A percentile compares a stretch with the other conserved stretches of the same genome.
Conservation (phyloP, 345 rosid species). For the Fremontodendron californicum region DNA sequence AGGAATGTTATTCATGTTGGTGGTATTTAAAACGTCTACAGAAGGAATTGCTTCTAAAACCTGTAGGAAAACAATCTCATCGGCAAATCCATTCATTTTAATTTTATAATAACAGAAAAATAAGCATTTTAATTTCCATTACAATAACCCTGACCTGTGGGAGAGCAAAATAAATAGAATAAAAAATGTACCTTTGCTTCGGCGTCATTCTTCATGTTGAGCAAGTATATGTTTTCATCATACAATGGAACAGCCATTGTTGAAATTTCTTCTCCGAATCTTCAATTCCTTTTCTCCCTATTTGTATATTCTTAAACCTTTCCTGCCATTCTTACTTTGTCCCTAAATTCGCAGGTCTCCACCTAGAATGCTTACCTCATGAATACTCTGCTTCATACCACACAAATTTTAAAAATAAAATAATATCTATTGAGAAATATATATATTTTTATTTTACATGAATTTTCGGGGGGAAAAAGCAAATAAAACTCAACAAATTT, state of each 20-base stretch:
- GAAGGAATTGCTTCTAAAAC: too few species aligned
- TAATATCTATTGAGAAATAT: background rate
- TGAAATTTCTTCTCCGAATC: constrained; percentile 53
- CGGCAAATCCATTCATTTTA: too few species aligned
- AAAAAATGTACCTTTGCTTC: constrained; percentile 58
- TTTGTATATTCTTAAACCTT: too few species aligned
- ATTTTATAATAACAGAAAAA: too few species aligned
- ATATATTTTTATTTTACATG: background rate
- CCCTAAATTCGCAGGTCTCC: too few species aligned
- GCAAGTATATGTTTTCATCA: constrained; percentile 58
- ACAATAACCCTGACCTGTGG: background rate
- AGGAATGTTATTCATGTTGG: constrained; percentile 61
- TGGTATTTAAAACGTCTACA: constrained; percentile 51
- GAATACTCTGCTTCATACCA: too few species aligned
- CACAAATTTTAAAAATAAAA: background rate
- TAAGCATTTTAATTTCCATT: too few species aligned
- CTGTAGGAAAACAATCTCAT: too few species aligned
- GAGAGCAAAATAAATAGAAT: background rate
- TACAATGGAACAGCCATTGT: constrained; percentile 61
- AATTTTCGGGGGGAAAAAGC: background rate
- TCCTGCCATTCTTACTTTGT: too few species aligned
- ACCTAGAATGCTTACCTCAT: too few species aligned
- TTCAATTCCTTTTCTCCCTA: constrained; percentile 62
- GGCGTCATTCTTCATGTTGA: too few species aligned
- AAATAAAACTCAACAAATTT: background rate